phyloP scores from a whole-genome alignment of 768 basidiomycete species.

The Xanthoconium purpureum region DNA sequence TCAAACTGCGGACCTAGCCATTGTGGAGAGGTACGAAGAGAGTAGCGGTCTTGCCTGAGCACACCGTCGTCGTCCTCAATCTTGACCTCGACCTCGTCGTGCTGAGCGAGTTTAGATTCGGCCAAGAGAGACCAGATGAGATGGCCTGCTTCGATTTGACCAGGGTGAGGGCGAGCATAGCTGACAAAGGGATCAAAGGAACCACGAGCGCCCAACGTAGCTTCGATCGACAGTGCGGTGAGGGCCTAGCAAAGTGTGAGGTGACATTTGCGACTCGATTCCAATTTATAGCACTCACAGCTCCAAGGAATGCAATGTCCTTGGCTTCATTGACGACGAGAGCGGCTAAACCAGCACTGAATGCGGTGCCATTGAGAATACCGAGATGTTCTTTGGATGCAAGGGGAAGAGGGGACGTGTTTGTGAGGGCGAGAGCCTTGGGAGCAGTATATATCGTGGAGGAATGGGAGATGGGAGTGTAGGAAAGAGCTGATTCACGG shows the following conservation, averaged over 20 bases:
- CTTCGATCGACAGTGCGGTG: constrained; percentile 84
- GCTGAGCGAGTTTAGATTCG: constrained; percentile 64
- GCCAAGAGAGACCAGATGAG: constrained; percentile 67
- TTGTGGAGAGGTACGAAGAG: constrained; percentile 71
- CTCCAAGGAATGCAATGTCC: constrained; percentile 58
- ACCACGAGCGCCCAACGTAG: constrained; percentile 67
- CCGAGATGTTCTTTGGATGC: constrained; percentile 78
- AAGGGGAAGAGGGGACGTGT: constrained; percentile 62
- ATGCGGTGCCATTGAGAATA: constrained; percentile 82
- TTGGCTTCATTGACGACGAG: constrained; percentile 72
- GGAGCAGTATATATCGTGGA: constrained; percentile 19
- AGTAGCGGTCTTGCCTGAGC: constrained; percentile 73
- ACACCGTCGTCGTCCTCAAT: constrained; percentile 70
- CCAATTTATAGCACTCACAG: constrained; percentile 14
- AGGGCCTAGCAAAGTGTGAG: constrained; percentile 45
- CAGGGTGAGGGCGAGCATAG: constrained; percentile 76
- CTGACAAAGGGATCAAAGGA: constrained; percentile 79
- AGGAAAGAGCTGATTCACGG: not conserved
- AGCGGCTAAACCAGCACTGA: constrained; percentile 75
- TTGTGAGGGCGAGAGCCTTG: constrained; percentile 57
- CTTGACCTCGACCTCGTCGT: constrained; percentile 68
- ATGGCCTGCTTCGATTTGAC: constrained; percentile 75
- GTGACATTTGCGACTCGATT: no score
- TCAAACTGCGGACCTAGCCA: constrained; percentile 86
- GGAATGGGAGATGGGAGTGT: not conserved